Base-by-base conservation (phyloP, 1,284 basidiomycete genomes). In the Neonothopanus nambi region DNA sequence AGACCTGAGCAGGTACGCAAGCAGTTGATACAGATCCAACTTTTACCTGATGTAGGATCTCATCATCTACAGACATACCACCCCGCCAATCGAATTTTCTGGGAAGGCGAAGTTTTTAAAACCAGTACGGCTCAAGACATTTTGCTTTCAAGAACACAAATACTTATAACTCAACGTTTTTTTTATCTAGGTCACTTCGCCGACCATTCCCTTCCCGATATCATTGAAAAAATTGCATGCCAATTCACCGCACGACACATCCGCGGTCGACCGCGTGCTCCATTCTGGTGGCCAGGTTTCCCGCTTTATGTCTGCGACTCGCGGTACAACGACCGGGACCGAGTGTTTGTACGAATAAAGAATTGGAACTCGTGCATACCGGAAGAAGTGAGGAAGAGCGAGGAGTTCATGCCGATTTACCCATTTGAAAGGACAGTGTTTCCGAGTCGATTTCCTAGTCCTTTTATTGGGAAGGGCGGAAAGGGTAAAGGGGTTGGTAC, bases 291-390 rank as follows among this genome's bases (percentile, higher is more conserved):
- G 65, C 89, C 87, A 8, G 90, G 91, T 2, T 93, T 89, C 80
- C 93, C 93, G 5, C 73, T 95, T 40, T 98, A 98, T 70, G 87
- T 98, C 13, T 95, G 93, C 73, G 89, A 94, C 67, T 88, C 88
- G 35, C 82, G 94, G 24, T 98, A 95, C 77, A 93, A 96, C 68
- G 91, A 95, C 68, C 82, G 87, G 42, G 89, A 91, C 56, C 84
- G 85, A 33, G 74, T 84, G 17, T 89, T 90, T 60, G 90, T 93
- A 56, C 85, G 86, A 66, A 94, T 98, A 73, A 95, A 95, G 74
- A 95, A 93, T 69, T 98, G 95, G 95, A 86, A 85, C 61, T 90
- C 89, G 52, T 94, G 92, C 66, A 87, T 96, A 9, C 93, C 93
- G 0, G 92, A 91, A 65, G 87, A 91, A 67, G 79, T 92, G 23